These are phyloP conservation scores for Paralagenidium karlingii DNA, from an alignment of 352 stramenopile species.

Conservation along the genomic window DNA sequence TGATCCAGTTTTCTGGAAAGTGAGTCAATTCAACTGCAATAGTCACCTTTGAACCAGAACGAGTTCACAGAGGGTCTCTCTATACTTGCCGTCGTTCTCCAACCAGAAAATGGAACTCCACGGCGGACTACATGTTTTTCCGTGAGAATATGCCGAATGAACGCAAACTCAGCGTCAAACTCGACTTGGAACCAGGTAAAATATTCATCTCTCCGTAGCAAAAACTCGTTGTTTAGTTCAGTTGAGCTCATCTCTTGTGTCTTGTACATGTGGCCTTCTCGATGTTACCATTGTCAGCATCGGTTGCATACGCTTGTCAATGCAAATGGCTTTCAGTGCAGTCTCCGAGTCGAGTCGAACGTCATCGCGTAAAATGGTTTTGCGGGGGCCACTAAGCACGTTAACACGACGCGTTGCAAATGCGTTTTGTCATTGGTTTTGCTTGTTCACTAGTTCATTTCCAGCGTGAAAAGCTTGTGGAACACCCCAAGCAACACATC, in stretches of 20 bases:
- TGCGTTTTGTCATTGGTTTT: not conserved
- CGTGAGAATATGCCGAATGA: slow-evolving; percentile 68
- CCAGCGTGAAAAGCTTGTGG: not conserved
- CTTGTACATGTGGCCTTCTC: not conserved
- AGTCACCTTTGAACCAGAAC: too few relatives aligned
- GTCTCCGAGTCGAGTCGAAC: slow-evolving; percentile 27
- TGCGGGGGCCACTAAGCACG: slow-evolving; percentile 40
- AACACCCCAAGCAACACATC: slow-evolving; percentile 41
- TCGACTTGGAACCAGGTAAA: slow-evolving; percentile 36
- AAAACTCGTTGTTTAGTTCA: too few relatives aligned
- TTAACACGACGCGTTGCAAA: not conserved
- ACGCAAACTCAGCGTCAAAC: slow-evolving; percentile 43
- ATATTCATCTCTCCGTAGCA: not conserved
- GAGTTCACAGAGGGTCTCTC: too few relatives aligned
- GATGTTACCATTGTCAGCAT: slow-evolving; percentile 10
- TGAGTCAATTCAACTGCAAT: slow-evolving; percentile 22
- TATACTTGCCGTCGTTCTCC: too few relatives aligned
- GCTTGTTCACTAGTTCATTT: not conserved
- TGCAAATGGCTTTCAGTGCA: slow-evolving; percentile 69
- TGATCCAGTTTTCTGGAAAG: slow-evolving; percentile 63
- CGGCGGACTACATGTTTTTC: slow-evolving; percentile 79
- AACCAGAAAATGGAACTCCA: slow-evolving; percentile 46
- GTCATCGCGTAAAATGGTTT: slow-evolving; percentile 52
- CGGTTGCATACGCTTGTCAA: slow-evolving; percentile 61
- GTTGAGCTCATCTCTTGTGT: too few relatives aligned